A percentile compares a stretch with the other conserved stretches of the same genome.
Conservation (phyloP, 164 flowering plant genomes). For the Magnolia kwangsiensis region DNA sequence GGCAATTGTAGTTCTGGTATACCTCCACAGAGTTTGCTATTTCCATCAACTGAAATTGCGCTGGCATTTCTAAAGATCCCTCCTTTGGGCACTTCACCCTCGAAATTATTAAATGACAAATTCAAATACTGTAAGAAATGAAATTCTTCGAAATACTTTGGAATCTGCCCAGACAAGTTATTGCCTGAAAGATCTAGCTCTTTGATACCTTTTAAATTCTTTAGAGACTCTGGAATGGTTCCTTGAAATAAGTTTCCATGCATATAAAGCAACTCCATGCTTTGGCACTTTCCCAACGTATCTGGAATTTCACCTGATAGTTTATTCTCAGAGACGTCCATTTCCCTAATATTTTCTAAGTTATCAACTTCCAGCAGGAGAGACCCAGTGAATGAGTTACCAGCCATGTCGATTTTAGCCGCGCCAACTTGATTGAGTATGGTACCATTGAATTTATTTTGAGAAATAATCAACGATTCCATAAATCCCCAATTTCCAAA, state of each 20-base stretch:
- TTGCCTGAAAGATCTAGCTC: conserved; percentile 17
- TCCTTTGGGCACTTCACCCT: conserved; percentile 9
- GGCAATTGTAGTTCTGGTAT: conserved; percentile 10
- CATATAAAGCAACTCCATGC: conserved; percentile 16
- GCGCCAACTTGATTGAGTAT: conserved; percentile 33
- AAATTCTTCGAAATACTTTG: background rate
- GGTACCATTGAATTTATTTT: conserved; percentile 8
- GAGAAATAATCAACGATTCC: background rate
- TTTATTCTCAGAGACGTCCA: conserved; percentile 27
- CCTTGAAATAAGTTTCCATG: conserved; percentile 25
- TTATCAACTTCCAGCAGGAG: conserved; percentile 30
- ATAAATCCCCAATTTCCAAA: conserved; percentile 1
- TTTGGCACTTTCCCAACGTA: conserved; percentile 19
- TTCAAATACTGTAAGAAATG: background rate
- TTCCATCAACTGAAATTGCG: conserved; percentile 9
- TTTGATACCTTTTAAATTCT: conserved; percentile 7
- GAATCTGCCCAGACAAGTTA: conserved; percentile 18
- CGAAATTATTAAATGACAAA: conserved; percentile 14
- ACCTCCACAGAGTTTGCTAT: conserved; percentile 16
- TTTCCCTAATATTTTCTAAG: conserved; percentile 13
- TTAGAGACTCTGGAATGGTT: conserved; percentile 19
- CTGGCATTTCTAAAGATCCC: conserved; percentile 13
- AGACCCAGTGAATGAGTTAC: conserved; percentile 27
- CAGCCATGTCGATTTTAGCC: conserved; percentile 16
- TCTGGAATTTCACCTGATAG: conserved; percentile 36